These are phyloP conservation scores for Wickerhamomyces bovis DNA, from an alignment of 805 yeast genomes.

Conservation along the genomic window DNA sequence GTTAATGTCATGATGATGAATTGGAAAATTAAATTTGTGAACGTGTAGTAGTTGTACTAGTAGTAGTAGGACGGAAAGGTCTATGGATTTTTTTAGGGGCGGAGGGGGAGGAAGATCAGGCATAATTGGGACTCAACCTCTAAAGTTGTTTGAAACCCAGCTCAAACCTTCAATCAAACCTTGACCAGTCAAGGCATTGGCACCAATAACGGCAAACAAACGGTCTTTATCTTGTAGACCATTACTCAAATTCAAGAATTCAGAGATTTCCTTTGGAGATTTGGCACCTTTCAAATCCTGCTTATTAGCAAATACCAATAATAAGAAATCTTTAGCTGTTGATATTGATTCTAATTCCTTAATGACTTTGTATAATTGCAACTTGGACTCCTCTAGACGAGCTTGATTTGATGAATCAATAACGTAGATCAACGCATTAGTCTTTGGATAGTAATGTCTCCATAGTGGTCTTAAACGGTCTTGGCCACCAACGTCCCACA, in stretches of 20 bases:
- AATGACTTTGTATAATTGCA: slow-evolving; percentile 70
- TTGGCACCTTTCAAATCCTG: slow-evolving; percentile 92
- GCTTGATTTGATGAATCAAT: slow-evolving; percentile 74
- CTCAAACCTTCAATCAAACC: slow-evolving; percentile 84
- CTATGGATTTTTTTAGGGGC: no score
- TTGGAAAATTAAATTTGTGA: no score
- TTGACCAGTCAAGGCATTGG: slow-evolving; percentile 84
- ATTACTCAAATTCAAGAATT: slow-evolving; percentile 55
- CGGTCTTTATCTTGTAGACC: slow-evolving; percentile 52
- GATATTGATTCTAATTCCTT: slow-evolving; percentile 57
- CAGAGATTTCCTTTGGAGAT: slow-evolving; percentile 80
- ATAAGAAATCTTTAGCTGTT: slow-evolving; percentile 61
- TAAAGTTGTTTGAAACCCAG: slow-evolving; percentile 70
- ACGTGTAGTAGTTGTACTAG: no score
- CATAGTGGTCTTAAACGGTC: slow-evolving; percentile 86
- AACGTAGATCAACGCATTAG: slow-evolving; percentile 87
- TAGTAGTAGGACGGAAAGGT: no score
- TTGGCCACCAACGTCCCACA: slow-evolving; percentile 97
- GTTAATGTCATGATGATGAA: background rate
- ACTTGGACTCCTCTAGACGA: slow-evolving; percentile 71
- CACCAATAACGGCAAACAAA: slow-evolving; percentile 87
- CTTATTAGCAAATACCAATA: slow-evolving; percentile 85
- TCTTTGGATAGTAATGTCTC: slow-evolving; percentile 94
- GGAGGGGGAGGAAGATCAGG: no score
- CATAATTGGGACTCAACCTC: background rate